phyloP scores from a whole-genome alignment of 2,329 filamentous ascomycete species.

The Colletotrichum graminicola region DNA sequence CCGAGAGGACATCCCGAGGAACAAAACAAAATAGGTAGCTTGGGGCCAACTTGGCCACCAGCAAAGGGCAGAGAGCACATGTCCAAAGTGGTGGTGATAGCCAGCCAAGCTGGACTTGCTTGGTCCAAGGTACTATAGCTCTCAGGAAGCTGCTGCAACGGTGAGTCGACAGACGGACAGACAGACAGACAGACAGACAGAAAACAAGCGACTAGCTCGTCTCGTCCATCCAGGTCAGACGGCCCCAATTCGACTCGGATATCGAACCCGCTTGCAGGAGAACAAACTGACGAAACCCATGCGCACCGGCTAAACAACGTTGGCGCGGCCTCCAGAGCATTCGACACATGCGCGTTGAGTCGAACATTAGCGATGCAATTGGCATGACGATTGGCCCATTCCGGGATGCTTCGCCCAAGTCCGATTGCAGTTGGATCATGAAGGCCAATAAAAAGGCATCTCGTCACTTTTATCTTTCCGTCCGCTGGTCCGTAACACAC shows the following conservation, averaged over 20 bases:
- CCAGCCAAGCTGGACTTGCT: slow-evolving; percentile 3
- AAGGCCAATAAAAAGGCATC: slow-evolving; percentile 12
- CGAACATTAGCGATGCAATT: slow-evolving; percentile 25
- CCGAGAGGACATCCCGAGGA: slow-evolving; percentile 34
- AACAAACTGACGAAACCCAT: slow-evolving; percentile 9
- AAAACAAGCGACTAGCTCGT: neutral
- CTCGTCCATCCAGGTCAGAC: slow-evolving; percentile 5
- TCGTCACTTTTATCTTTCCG: slow-evolving; percentile 15
- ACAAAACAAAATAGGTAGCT: neutral
- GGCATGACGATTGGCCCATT: slow-evolving; percentile 23
- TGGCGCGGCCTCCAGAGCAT: neutral
- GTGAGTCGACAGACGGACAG: neutral
- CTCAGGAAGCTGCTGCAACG: neutral
- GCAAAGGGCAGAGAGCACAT: slow-evolving; percentile 7
- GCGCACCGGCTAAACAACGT: slow-evolving; percentile 18
- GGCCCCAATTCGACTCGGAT: neutral
- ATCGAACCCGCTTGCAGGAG: neutral
- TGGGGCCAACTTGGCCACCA: neutral
- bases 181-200: slow-evolving; percentile 1
- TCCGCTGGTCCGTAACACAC: slow-evolving; percentile 16
- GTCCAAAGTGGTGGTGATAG: neutral
- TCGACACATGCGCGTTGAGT: slow-evolving; percentile 7
- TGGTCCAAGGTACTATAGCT: neutral
- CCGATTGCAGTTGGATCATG: slow-evolving; percentile 3
- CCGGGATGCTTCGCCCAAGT: slow-evolving; percentile 8